phyloP scores from a whole-genome alignment of 2,329 filamentous ascomycete genomes.

The Rachicladosporium sp. region DNA sequence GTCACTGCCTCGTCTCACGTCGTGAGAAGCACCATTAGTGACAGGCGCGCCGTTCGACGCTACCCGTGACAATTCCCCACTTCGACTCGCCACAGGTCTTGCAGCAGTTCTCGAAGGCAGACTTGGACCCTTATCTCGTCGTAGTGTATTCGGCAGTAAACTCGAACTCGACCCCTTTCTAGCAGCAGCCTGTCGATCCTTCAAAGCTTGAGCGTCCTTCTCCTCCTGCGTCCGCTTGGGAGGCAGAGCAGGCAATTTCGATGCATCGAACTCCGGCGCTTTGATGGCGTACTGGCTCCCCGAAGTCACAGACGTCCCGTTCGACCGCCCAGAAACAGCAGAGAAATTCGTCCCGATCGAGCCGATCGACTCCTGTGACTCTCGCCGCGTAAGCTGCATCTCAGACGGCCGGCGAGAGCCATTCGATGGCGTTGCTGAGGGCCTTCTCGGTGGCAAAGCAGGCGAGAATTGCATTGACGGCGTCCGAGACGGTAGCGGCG shows the following conservation, averaged over 20 bases:
- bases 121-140: slow-evolving; percentile 2
- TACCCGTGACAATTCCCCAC: too few relatives aligned
- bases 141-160: slow-evolving; percentile 1
- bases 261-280: slow-evolving; percentile 44
- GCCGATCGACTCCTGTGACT: slow-evolving; percentile 39
- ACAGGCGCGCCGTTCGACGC: neutral
- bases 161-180: neutral
- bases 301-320: slow-evolving; percentile 19
- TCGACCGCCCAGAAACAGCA: slow-evolving; percentile 38
- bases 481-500: slow-evolving; percentile 37
- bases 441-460: slow-evolving; percentile 31
- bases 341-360: slow-evolving; percentile 37
- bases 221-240: slow-evolving; percentile 35
- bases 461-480: slow-evolving; percentile 22
- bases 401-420: slow-evolving; percentile 7
- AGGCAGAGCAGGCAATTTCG: slow-evolving; percentile 42
- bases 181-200: slow-evolving; percentile 11
- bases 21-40: slow-evolving; percentile 1
- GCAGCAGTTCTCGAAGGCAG: slow-evolving; percentile 5
- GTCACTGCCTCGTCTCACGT: neutral
- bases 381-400: slow-evolving; percentile 22
- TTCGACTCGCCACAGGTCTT: neutral
- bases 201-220: slow-evolving; percentile 21
- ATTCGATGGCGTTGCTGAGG: slow-evolving; percentile 26
- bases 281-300: slow-evolving; percentile 15